Base-by-base conservation (phyloP, 2,329 filamentous ascomycete species). In the Tolypocladium inflatum region DNA sequence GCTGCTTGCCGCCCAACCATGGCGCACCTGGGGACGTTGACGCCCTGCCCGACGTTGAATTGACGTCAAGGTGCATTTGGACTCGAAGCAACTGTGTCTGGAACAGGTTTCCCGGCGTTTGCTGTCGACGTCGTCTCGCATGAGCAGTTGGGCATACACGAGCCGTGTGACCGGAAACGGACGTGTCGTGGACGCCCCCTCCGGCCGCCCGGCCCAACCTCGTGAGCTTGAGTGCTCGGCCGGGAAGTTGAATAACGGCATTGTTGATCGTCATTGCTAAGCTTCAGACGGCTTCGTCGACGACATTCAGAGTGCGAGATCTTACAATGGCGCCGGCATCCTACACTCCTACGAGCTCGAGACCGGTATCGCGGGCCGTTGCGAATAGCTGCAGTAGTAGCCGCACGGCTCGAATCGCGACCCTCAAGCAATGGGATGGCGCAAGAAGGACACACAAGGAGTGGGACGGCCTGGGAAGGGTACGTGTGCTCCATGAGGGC, bases 341-440 rank as follows among this genome's bases (percentile, higher is more conserved):
- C 3, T 50, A 19, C 26, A 8, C 19, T 9, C n/a, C 30, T 19
- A 21, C 48, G 17, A 15, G 9, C 35, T 41, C 55, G 43, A 26
- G 33, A 19, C 37, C 43, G 4, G 35, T 15, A 38, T 45, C 48
- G 38, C 37, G 42, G n/a, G 26, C 48, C 26, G 4, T n/a, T 8
- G 4, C 55, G 13, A 19, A n/a, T 8, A 38, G 55, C 55, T 41
- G 37, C 55, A 30, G 15, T 7, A 8, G 30, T 21, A 21, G 30
- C 33, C 19, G 48, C 15, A 50, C 7, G 26, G 11, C 6, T 35
- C 48, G 13, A 15, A 35, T 7, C n/a, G n/a, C 37, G 19, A 6
- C 35, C 6, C 26, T 64, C 30, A 57, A 59, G 54, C 54, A 42
- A 39, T 63, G 62, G 62, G 61, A 63, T 26, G 61, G 61, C 38